A percentile compares a stretch with the other conserved stretches of the same genome.
phyloP scores from a whole-genome alignment of 495 filamentous ascomycete species.

The Penicillium soppii region DNA sequence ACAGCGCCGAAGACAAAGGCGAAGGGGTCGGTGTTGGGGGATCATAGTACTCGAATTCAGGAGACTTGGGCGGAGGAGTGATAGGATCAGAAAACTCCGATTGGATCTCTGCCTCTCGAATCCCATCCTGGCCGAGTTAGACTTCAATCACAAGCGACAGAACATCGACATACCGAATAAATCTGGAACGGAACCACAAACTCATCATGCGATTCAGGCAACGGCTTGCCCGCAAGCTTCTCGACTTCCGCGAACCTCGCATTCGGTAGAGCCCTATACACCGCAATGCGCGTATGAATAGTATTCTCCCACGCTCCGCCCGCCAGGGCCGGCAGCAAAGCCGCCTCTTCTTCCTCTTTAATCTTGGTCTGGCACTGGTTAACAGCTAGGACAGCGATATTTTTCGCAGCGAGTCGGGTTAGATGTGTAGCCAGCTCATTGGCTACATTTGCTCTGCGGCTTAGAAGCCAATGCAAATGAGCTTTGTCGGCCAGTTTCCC shows the following conservation, averaged over 20 bases:
- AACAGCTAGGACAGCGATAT: constrained; percentile 65
- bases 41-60: constrained; percentile 12
- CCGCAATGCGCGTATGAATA: constrained; percentile 62
- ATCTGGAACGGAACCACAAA: constrained; percentile 41
- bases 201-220: constrained; percentile 32
- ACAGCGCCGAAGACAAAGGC: constrained; percentile 1
- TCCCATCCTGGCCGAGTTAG: constrained; percentile 26
- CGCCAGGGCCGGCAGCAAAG: constrained; percentile 70
- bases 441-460: constrained; percentile 62
- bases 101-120: constrained; percentile 24
- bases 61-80: not conserved
- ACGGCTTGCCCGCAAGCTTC: constrained; percentile 38
- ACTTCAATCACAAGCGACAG: not conserved
- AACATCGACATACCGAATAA: constrained; percentile 30
- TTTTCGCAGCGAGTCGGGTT: constrained; percentile 65
- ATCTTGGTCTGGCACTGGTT: constrained; percentile 73
- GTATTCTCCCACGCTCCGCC: constrained; percentile 67
- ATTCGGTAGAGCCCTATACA: constrained; percentile 63
- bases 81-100: not conserved
- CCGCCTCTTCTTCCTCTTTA: constrained; percentile 51
- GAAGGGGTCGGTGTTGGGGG: constrained; percentile 2
- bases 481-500: constrained; percentile 33
- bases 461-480: constrained; percentile 54
- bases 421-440: constrained; percentile 57
- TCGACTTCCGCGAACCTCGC: constrained; percentile 45